Evolutionary conservation across 2,329 filamentous ascomycete genomes (phyloP).

Genomic region (Calycina herbarum): DNA sequence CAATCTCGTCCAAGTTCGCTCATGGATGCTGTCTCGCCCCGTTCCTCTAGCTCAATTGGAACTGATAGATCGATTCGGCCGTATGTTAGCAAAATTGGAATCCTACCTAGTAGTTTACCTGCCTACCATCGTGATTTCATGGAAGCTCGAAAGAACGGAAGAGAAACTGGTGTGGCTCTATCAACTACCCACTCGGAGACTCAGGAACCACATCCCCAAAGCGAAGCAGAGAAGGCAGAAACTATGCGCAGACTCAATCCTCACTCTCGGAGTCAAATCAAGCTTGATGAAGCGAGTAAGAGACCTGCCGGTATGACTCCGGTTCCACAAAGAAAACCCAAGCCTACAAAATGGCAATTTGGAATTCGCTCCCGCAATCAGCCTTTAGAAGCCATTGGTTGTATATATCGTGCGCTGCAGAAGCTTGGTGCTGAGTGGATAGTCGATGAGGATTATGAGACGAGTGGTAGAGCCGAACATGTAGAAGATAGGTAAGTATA

Average conservation of each 20-base stretch:
- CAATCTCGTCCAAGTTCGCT: slow-evolving; percentile 29
- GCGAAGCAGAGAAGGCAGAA: slow-evolving; percentile 76
- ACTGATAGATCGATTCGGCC: slow-evolving; percentile 36
- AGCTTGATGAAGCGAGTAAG: slow-evolving; percentile 63
- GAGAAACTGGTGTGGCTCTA: slow-evolving; percentile 43
- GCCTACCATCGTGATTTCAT: slow-evolving; percentile 90
- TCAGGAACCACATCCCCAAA: slow-evolving; percentile 45
- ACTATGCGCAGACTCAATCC: slow-evolving; percentile 80
- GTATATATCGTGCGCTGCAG: slow-evolving; percentile 87
- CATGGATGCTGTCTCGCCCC: slow-evolving; percentile 35
- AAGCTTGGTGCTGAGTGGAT: slow-evolving; percentile 91
- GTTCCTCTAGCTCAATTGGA: slow-evolving; percentile 35
- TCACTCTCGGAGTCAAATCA: slow-evolving; percentile 71
- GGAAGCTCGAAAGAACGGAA: slow-evolving; percentile 63
- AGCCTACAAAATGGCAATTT: slow-evolving; percentile 94
- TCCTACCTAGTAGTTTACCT: slow-evolving; percentile 87
- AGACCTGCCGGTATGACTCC: slow-evolving; percentile 64
- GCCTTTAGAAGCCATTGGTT: slow-evolving; percentile 89
- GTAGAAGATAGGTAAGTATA: slow-evolving; percentile 43
- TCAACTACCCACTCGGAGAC: slow-evolving; percentile 43
- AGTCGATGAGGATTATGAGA: slow-evolving; percentile 55
- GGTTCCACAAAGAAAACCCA: slow-evolving; percentile 68
- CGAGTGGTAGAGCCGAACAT: slow-evolving; percentile 41
- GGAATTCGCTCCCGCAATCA: slow-evolving; percentile 93
- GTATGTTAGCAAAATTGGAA: slow-evolving; percentile 77